Percentiles rank a stretch among this genome's conserved stretches.
phyloP scores from a whole-genome alignment of 371 early-diverging fungal genomes.

The Mucor velutinosus region DNA sequence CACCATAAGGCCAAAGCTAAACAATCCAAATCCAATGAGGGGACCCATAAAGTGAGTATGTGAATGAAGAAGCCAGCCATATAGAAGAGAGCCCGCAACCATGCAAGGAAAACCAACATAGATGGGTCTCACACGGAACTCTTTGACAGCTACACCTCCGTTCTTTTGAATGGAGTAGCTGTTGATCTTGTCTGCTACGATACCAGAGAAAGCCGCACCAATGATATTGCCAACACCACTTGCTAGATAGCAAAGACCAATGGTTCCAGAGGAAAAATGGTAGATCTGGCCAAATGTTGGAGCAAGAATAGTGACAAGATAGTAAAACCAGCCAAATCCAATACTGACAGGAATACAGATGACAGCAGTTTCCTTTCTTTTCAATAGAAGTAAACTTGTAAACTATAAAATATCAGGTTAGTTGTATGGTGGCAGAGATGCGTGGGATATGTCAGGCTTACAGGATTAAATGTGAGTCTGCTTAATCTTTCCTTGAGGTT shows the following conservation, averaged over 20 bases:
- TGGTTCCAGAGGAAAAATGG: constrained; percentile 37
- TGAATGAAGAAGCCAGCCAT: constrained; percentile 37
- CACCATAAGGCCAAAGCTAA: constrained; percentile 31
- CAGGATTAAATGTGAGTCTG: constrained; percentile 37
- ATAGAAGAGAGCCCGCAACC: constrained; percentile 26
- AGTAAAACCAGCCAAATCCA: constrained; percentile 53
- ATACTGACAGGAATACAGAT: constrained; percentile 24
- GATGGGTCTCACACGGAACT: constrained; percentile 21
- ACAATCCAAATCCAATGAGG: constrained; percentile 20
- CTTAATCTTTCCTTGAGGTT: constrained; percentile 5
- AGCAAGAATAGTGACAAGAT: constrained; percentile 48
- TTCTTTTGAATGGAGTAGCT: constrained; percentile 13
- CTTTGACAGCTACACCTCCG: constrained; percentile 14
- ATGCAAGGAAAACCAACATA: constrained; percentile 24
- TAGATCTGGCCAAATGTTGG: constrained; percentile 39
- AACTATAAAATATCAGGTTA: constrained; percentile 14
- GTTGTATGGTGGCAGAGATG: background rate
- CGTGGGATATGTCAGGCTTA: constrained; percentile 8
- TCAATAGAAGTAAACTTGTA: constrained; percentile 22
- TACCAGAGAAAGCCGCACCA: constrained; percentile 45
- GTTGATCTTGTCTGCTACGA: constrained; percentile 22
- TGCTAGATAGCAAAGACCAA: constrained; percentile 51
- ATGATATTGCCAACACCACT: constrained; percentile 49
- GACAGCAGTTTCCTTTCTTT: constrained; percentile 17
- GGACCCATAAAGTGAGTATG: constrained; percentile 31